Evolutionary conservation across 129 eudicot genomes (phyloP), one percentile per base, ranked within the genome.

Genomic region (Smallanthus sonchifolius): DNA sequence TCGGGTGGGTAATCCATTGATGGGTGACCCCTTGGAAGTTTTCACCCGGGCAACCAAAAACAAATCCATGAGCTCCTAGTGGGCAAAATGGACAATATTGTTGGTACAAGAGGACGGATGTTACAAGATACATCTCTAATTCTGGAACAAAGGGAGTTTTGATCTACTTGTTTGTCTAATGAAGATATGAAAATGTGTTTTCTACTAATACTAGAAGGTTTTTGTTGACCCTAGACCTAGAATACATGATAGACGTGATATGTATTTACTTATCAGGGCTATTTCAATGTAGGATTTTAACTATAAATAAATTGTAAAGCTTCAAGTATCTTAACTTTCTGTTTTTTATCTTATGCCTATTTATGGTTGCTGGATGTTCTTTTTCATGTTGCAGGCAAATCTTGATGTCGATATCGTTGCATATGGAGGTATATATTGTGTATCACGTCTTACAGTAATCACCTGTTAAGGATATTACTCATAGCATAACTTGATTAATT

Each of bases 341-440:
- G 55, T 48, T 52, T 52, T 52, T 52, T 9, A 32, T 45, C 32
- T 54, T 78, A 15, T 67, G 30, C 14, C 10, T 14, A 3, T 10
- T 7, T 28, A 44, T 39, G 56, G 65, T 61, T 13, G 19, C 35
- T 71, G 68, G 54, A 4, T 43, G 54, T 78, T 42, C 16, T 5
- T 65, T 38, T 60, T 54, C 16, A 66, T 60, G 19, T 71, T 56
- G 78, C 92, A 93, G 98, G 93, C 91, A 65, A 75, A 76, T 73
- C 81, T 93, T 32, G 85, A 90, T 64, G 97, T 93, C 73, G 98
- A 93, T 77, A 83, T 93, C 67, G 91, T 93, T 65, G 97, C 97
- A 52, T 93, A 93, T 72, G 98, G 98, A 88, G 98, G 98, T 93
- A 86, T 77, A 54, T 36, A 5, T 57, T 44, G 10, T 68, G 24